phyloP scores from a whole-genome alignment of 345 rosid species.

The Citrus reticulata region DNA sequence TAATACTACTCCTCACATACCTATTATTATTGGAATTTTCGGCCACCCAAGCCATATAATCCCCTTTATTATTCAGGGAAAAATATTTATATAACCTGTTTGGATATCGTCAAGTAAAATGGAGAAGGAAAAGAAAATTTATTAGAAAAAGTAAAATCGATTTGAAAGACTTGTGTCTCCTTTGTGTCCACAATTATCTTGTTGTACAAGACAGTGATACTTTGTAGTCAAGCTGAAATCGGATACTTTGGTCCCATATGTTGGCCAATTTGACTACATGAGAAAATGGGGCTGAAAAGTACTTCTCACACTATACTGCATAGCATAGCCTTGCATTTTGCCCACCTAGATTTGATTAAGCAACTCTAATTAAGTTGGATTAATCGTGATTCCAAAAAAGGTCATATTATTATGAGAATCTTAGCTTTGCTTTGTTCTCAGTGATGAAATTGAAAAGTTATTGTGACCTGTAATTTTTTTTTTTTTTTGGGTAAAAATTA shows the following conservation, averaged over 20 bases:
- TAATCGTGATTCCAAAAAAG: background rate
- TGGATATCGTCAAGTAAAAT: background rate
- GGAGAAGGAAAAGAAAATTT: background rate
- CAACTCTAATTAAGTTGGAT: background rate
- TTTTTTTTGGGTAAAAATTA: no score
- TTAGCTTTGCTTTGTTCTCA: background rate
- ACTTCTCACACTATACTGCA: background rate
- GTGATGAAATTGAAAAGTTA: background rate
- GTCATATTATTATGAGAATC: background rate
- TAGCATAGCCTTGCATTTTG: background rate
- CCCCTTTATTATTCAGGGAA: background rate
- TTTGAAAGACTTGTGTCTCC: slow-evolving; percentile 3
- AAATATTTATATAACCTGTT: background rate
- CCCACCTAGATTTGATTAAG: background rate
- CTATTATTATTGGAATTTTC: slow-evolving; percentile 21
- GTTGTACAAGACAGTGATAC: background rate
- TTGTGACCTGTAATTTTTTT: background rate
- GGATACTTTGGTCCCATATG: slow-evolving; percentile 16
- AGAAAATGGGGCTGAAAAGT: slow-evolving; percentile 17
- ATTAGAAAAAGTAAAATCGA: background rate
- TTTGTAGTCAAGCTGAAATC: slow-evolving; percentile 16
- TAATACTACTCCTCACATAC: background rate
- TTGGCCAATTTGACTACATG: slow-evolving; percentile 17
- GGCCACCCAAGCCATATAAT: slow-evolving; percentile 1
- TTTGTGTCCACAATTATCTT: slow-evolving; percentile 13